A percentile compares a stretch with the other conserved stretches of the same genome.
Conservation (phyloP, 495 filamentous ascomycete species). For the Neurospora hispaniola region DNA sequence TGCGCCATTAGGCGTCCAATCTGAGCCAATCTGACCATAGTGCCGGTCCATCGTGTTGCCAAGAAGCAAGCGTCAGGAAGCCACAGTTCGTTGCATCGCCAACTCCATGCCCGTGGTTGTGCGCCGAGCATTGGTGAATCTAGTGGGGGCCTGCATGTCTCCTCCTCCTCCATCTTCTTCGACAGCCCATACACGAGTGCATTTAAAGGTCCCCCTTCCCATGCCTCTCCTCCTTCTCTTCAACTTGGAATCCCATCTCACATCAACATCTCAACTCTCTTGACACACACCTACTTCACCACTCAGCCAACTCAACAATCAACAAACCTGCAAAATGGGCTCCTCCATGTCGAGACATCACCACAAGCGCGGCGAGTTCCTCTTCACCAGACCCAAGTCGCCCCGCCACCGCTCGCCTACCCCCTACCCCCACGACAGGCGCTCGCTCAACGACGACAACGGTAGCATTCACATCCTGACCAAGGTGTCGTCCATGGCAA, state of each 20-base stretch:
- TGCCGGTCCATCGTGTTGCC: neutral
- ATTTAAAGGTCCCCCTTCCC: neutral
- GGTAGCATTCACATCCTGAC: neutral
- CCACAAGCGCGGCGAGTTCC: neutral
- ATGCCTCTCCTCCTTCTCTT: neutral
- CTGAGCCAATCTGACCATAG: neutral
- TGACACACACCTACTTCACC: neutral
- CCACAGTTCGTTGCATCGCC: neutral
- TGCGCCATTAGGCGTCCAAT: neutral
- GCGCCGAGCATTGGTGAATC: neutral
- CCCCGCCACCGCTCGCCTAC: neutral
- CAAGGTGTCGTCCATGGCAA: neutral
- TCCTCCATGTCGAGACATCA: neutral
- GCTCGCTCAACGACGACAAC: neutral
- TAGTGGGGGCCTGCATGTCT: neutral
- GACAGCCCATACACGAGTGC: neutral
- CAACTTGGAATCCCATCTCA: neutral
- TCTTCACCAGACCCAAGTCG: neutral
- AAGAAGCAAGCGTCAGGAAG: neutral
- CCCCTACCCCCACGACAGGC: neutral
- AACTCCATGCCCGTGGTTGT: neutral
- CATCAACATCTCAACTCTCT: neutral
- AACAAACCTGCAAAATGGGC: neutral
- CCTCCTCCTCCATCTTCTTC: neutral
- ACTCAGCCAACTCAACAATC: neutral